phyloP scores from a whole-genome alignment of 768 basidiomycete species.

The Glaciozyma martinii region DNA sequence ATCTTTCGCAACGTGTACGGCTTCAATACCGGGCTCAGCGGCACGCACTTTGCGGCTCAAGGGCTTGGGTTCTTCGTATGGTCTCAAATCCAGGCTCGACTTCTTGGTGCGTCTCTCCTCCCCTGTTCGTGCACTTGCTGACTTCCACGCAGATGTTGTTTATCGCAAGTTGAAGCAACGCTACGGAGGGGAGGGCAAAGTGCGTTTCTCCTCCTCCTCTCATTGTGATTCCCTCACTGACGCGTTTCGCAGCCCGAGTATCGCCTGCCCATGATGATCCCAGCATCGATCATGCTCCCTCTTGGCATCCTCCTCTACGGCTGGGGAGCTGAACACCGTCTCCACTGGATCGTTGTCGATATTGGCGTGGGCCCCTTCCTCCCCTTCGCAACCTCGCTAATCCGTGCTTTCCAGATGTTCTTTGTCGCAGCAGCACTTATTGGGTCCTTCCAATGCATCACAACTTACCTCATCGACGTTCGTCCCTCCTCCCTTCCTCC shows the following conservation, averaged over 20 bases:
- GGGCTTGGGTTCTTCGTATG: conserved; percentile 54
- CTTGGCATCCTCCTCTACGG: conserved; percentile 60
- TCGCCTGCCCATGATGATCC: conserved; percentile 13
- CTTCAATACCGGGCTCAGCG: conserved; percentile 52
- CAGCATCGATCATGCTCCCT: conserved; percentile 47
- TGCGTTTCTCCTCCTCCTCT: conserved; percentile 42
- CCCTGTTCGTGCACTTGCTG: background rate
- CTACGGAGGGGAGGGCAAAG: conserved; percentile 51
- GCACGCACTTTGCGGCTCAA: conserved; percentile 62
- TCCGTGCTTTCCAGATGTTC: conserved; percentile 6
- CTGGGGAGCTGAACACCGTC: conserved; percentile 53
- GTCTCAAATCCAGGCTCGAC: conserved; percentile 38
- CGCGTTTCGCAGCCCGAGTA: background rate
- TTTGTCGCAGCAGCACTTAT: conserved; percentile 24
- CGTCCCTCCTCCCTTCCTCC: no score
- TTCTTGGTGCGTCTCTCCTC: no score
- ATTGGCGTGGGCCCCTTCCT: conserved; percentile 44
- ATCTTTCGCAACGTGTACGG: conserved; percentile 44
- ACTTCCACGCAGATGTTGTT: conserved; percentile 51
- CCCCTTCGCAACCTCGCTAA: background rate
- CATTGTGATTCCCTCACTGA: background rate
- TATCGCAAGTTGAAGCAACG: conserved; percentile 49
- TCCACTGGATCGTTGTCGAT: conserved; percentile 65
- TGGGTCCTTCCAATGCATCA: conserved; percentile 49
- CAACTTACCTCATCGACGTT: conserved; percentile 53